phyloP scores from a whole-genome alignment of 2,329 filamentous ascomycete species.

The Pyricularia sp. region DNA sequence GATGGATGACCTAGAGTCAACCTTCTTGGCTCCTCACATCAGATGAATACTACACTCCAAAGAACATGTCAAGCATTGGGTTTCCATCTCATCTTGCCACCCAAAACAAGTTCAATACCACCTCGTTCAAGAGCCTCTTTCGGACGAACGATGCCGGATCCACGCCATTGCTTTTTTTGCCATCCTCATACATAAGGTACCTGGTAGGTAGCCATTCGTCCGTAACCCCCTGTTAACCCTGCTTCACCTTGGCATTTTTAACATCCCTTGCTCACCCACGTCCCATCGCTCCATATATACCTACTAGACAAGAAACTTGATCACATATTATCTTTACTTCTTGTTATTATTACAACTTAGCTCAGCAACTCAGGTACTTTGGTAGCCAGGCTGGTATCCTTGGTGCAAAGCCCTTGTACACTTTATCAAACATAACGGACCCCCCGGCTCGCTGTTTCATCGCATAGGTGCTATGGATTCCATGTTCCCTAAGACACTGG shows the following conservation, averaged over 20 bases:
- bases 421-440: neutral
- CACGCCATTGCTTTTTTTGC: neutral
- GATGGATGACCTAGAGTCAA: neutral
- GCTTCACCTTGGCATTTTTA: neutral
- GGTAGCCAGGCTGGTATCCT: neutral
- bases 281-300: neutral
- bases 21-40: neutral
- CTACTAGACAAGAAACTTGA: neutral
- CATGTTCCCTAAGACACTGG: neutral
- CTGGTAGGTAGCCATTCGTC: neutral
- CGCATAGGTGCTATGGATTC: neutral
- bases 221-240: neutral
- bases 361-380: neutral
- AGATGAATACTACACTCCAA: neutral
- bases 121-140: neutral
- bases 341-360: neutral
- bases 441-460: neutral
- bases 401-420: neutral
- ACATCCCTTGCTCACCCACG: neutral
- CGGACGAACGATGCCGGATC: slow-evolving; percentile 1
- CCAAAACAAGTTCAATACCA: neutral
- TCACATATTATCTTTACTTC: neutral
- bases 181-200: neutral
- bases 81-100: neutral
- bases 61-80: neutral